Percentiles rank a stretch among this genome's conserved stretches.
phyloP scores from a whole-genome alignment of 2,329 filamentous ascomycete species.

The Karstenula rhodostoma region DNA sequence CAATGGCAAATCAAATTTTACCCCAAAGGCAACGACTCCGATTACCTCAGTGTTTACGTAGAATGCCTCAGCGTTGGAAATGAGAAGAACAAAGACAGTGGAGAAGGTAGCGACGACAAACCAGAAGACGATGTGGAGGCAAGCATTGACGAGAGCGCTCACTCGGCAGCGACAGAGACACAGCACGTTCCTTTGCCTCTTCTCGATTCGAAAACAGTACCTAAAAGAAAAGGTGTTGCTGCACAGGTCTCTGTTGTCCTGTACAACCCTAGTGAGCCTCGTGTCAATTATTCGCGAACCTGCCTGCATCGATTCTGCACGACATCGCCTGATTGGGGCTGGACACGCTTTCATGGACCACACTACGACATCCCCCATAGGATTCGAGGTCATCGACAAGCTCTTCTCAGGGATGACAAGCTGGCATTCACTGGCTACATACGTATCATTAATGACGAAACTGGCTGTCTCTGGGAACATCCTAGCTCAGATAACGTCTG shows the following conservation, averaged over 20 bases:
- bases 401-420: constrained; percentile 67
- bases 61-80: constrained; percentile 63
- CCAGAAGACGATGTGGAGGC: constrained; percentile 21
- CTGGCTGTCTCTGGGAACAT: constrained; percentile 68
- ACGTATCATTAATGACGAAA: constrained; percentile 67
- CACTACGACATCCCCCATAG: constrained; percentile 66
- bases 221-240: constrained; percentile 57
- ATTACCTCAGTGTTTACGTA: constrained; percentile 67
- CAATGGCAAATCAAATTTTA: constrained; percentile 74
- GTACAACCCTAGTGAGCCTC: constrained; percentile 70
- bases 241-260: constrained; percentile 69
- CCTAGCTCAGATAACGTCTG: constrained; percentile 62
- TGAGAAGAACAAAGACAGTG: constrained; percentile 17
- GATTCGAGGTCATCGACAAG: constrained; percentile 64
- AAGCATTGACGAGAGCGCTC: constrained; percentile 10
- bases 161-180: constrained; percentile 21
- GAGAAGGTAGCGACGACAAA: constrained; percentile 1
- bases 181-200: constrained; percentile 50
- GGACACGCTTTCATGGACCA: constrained; percentile 68
- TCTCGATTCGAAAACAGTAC: constrained; percentile 40
- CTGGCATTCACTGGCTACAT: constrained; percentile 70
- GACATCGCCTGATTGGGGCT: constrained; percentile 68
- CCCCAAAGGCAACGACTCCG: constrained; percentile 66
- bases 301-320: constrained; percentile 68
- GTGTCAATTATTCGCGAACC: constrained; percentile 63